These are phyloP conservation scores for Diaporthe australafricana DNA, from an alignment of 2,329 filamentous ascomycete genomes.

Conservation along the genomic window DNA sequence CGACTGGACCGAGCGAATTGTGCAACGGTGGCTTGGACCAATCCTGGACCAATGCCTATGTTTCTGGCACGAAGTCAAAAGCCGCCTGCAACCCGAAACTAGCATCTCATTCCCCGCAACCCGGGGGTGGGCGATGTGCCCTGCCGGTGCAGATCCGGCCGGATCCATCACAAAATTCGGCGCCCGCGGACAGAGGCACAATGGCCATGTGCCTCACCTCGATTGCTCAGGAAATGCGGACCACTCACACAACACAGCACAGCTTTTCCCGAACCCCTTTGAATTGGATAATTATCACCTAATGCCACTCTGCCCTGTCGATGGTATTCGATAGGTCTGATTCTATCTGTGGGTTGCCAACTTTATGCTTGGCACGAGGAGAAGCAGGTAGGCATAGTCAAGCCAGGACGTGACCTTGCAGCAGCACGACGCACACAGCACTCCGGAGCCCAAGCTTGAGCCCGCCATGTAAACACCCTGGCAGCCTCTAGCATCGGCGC, in stretches of 20 bases:
- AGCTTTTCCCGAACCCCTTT: background rate
- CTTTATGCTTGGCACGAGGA: background rate
- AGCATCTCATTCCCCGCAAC: slow-evolving; percentile 1
- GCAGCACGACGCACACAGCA: background rate
- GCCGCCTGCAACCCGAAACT: background rate
- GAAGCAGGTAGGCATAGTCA: background rate
- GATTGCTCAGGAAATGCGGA: background rate
- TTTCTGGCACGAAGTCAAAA: background rate
- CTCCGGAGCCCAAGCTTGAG: background rate
- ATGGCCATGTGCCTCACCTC: background rate
- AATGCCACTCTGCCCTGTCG: background rate
- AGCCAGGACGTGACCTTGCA: background rate
- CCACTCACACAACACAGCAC: background rate
- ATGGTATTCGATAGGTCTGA: background rate
- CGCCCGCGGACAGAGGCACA: slow-evolving; percentile 22
- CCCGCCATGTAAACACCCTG: no score
- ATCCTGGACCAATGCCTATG: background rate
- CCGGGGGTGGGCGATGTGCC: background rate
- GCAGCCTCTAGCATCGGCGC: background rate
- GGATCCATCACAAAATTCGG: slow-evolving; percentile 12
- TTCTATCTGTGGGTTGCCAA: background rate
- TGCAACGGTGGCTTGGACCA: background rate
- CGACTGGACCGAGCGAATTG: background rate
- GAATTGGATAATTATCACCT: background rate
- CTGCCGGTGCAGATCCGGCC: slow-evolving; percentile 21